These are phyloP conservation scores for Hirsutella thompsonii DNA, from an alignment of 2,329 filamentous ascomycete genomes.

Conservation along the genomic window DNA sequence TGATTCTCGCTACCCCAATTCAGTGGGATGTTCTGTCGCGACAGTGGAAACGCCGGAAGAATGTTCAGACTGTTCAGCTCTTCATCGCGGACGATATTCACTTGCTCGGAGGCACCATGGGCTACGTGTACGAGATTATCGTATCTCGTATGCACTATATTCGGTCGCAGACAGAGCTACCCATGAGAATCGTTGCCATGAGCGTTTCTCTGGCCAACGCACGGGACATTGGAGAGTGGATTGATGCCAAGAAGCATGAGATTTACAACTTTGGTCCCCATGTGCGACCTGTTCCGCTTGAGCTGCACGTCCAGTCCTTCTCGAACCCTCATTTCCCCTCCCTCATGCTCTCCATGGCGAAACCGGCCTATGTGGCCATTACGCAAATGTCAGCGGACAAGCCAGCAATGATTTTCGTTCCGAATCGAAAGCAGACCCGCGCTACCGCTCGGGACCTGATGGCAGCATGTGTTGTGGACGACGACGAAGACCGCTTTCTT, in stretches of 20 bases:
- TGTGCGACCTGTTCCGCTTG: slow-evolving; percentile 75
- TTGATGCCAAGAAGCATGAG: slow-evolving; percentile 93
- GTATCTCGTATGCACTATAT: slow-evolving; percentile 98
- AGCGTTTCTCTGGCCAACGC: slow-evolving; percentile 90
- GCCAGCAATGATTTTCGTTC: slow-evolving; percentile 83
- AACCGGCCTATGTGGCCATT: slow-evolving; percentile 82
- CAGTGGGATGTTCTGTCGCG: slow-evolving; percentile 96
- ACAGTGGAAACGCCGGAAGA: slow-evolving; percentile 94
- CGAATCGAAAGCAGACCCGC: slow-evolving; percentile 84
- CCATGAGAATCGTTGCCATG: slow-evolving; percentile 76
- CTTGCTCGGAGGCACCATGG: slow-evolving; percentile 73
- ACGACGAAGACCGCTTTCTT: slow-evolving; percentile 88
- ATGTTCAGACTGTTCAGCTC: slow-evolving; percentile 77
- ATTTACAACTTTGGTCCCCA: slow-evolving; percentile 98
- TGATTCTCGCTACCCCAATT: slow-evolving; percentile 80
- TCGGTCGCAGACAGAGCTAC: slow-evolving; percentile 71
- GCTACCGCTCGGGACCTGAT: slow-evolving; percentile 78
- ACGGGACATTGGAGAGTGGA: slow-evolving; percentile 91
- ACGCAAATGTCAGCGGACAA: slow-evolving; percentile 80
- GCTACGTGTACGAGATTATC: slow-evolving; percentile 88
- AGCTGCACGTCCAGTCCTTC: slow-evolving; percentile 91
- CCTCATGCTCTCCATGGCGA: slow-evolving; percentile 96
- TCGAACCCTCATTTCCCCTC: slow-evolving; percentile 95
- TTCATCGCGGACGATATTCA: slow-evolving; percentile 95
- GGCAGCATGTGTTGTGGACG: slow-evolving; percentile 75